Evolutionary conservation across 2,329 filamentous ascomycete genomes (phyloP).

Genomic region (Fusarium setosum): DNA sequence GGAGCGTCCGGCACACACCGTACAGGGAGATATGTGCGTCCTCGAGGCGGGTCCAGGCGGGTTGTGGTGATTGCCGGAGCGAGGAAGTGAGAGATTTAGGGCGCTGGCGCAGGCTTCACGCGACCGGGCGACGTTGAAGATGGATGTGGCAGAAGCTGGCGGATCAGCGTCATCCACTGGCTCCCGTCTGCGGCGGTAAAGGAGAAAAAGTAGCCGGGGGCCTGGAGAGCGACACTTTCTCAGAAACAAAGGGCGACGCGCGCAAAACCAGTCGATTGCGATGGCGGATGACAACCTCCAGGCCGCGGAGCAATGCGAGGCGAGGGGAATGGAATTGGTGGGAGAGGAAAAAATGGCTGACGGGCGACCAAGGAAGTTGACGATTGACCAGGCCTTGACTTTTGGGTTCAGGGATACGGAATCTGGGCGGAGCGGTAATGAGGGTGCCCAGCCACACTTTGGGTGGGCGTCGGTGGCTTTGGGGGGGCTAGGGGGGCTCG

Average conservation of each 20-base stretch:
- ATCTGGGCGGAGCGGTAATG: conserved; percentile 26
- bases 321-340: conserved; percentile 39
- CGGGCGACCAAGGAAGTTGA: conserved; percentile 43
- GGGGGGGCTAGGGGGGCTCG: too few relatives aligned
- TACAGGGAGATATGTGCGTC: conserved; percentile 1
- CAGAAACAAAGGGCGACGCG: conserved; percentile 22
- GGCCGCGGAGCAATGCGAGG: conserved; percentile 25
- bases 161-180: conserved; percentile 40
- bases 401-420: conserved; percentile 44
- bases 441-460: conserved; percentile 34
- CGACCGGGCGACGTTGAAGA: conserved; percentile 49
- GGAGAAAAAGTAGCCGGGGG: conserved; percentile 35
- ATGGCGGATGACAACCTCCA: conserved; percentile 33
- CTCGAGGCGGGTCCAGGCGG: conserved; percentile 13
- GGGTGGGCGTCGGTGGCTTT: conserved; percentile 23
- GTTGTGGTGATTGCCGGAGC: conserved; percentile 12
- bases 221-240: conserved; percentile 9
- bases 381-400: conserved; percentile 39
- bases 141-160: conserved; percentile 32
- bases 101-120: conserved; percentile 50
- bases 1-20: conserved; percentile 23
- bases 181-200: conserved; percentile 34
- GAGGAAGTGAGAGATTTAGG: conserved; percentile 30
- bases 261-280: conserved; percentile 23
- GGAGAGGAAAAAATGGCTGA: conserved; percentile 33